Evolutionary conservation across 1,284 basidiomycete genomes (phyloP).

Genomic region (Ustilago cynodontis): DNA sequence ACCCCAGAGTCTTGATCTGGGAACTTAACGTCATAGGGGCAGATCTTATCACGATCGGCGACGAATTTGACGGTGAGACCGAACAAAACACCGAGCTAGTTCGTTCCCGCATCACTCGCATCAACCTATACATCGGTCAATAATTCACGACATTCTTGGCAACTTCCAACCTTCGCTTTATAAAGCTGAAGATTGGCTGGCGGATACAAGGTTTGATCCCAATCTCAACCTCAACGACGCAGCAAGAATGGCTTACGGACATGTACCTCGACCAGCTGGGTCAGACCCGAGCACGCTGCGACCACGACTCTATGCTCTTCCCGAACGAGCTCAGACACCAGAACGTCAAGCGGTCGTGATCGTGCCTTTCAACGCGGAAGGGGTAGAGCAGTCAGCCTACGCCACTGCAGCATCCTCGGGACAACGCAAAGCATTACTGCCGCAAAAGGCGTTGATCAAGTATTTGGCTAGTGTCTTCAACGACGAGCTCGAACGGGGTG

Average conservation of each 20-base stretch:
- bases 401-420: neutral
- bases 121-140: conserved; percentile 1
- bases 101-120: neutral
- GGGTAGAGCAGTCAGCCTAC: conserved; percentile 23
- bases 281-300: conserved; percentile 37
- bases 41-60: no score
- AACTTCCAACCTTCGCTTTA: neutral
- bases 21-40: no score
- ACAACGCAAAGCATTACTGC: conserved; percentile 14
- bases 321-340: conserved; percentile 24
- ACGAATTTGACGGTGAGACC: conserved; percentile 5
- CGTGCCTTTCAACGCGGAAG: conserved; percentile 41
- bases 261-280: conserved; percentile 51
- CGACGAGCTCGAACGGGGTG: conserved; percentile 52
- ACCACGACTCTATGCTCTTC: conserved; percentile 49
- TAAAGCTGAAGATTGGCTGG: neutral
- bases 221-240: neutral
- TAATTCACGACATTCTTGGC: neutral
- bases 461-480: conserved; percentile 51
- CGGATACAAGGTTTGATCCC: no score
- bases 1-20: neutral
- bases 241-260: conserved; percentile 55
- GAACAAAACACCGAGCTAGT: conserved; percentile 30
- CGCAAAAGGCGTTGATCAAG: conserved; percentile 26
- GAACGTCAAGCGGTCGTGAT: conserved; percentile 40